phyloP scores from a whole-genome alignment of 139 green algal species.

The Protoeuglena noctilucae region DNA sequence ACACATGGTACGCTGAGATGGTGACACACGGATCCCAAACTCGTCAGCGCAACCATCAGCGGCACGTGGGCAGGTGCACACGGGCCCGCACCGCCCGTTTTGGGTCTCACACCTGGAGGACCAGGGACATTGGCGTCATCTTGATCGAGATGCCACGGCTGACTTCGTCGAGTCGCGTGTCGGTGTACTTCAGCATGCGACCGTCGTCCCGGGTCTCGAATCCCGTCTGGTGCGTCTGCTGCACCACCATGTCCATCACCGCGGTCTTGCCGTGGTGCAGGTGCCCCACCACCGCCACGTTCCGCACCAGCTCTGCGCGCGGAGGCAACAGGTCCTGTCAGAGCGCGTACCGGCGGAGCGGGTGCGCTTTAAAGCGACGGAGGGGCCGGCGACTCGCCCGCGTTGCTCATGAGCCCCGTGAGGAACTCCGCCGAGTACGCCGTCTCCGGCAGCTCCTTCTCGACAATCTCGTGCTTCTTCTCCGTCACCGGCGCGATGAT shows the following conservation, averaged over 20 bases:
- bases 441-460: conserved; percentile 32
- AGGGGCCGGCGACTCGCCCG: too few species aligned
- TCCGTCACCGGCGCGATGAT: conserved; percentile 79
- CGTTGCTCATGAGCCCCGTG: conserved; percentile 35
- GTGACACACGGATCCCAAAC: too few species aligned
- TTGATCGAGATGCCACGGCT: conserved; percentile 83
- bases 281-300: conserved; percentile 78
- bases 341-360: too few species aligned
- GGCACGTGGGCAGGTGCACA: too few species aligned
- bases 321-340: conserved; percentile 13
- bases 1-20: too few species aligned
- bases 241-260: conserved; percentile 94
- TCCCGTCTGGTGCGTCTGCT: conserved; percentile 67
- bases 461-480: conserved; percentile 50
- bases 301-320: conserved; percentile 73
- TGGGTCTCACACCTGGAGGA: too few species aligned
- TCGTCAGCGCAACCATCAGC: too few species aligned
- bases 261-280: conserved; percentile 95
- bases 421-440: conserved; percentile 66
- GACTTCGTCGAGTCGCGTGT: conserved; percentile 91
- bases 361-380: too few species aligned
- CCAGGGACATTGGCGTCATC: conserved; percentile 76
- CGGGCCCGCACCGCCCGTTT: too few species aligned
- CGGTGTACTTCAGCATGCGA: conserved; percentile 74
- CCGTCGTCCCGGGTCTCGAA: conserved; percentile 25